These are phyloP conservation scores for Pseudotsuga menziesii DNA, from an alignment of 75 land plant genomes.

Conservation along the genomic window DNA sequence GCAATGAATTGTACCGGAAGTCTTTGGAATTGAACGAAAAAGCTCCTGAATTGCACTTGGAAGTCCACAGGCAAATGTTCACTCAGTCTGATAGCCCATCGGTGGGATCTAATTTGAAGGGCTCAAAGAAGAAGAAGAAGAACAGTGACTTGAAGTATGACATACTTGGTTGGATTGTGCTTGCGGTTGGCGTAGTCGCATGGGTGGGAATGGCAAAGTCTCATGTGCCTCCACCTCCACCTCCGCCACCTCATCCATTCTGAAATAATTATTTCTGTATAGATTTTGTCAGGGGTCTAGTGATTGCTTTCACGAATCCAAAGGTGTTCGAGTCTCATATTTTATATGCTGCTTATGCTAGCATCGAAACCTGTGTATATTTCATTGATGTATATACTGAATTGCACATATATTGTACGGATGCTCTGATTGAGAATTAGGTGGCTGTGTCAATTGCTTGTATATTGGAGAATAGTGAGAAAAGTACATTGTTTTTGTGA, in stretches of 20 bases:
- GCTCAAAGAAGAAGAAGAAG: conserved; percentile 54
- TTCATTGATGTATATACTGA: too few species aligned
- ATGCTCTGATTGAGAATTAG: too few species aligned
- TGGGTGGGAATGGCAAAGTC: conserved; percentile 74
- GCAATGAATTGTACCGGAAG: conserved; percentile 9
- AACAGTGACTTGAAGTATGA: conserved; percentile 66
- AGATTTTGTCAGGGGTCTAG: too few species aligned
- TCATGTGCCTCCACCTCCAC: conserved; percentile 49
- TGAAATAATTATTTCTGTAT: too few species aligned
- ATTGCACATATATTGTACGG: too few species aligned
- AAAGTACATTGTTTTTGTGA: too few species aligned
- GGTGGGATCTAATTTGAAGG: conserved; percentile 12
- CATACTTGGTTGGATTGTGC: conserved; percentile 68
- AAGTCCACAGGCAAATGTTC: conserved; percentile 58
- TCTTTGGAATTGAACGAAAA: conserved; percentile 16
- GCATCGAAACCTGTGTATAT: too few species aligned
- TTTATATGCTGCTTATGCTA: too few species aligned
- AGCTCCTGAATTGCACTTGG: conserved; percentile 73
- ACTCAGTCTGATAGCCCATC: conserved; percentile 26
- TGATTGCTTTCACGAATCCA: too few species aligned
- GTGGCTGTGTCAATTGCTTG: too few species aligned
- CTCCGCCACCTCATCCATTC: conserved; percentile 29
- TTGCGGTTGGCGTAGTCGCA: conserved; percentile 65
- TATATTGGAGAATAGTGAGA: too few species aligned
- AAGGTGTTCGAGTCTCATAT: too few species aligned